Evolutionary conservation across 768 basidiomycete genomes (phyloP).

Genomic region (Boletus rufocinnamomeus): DNA sequence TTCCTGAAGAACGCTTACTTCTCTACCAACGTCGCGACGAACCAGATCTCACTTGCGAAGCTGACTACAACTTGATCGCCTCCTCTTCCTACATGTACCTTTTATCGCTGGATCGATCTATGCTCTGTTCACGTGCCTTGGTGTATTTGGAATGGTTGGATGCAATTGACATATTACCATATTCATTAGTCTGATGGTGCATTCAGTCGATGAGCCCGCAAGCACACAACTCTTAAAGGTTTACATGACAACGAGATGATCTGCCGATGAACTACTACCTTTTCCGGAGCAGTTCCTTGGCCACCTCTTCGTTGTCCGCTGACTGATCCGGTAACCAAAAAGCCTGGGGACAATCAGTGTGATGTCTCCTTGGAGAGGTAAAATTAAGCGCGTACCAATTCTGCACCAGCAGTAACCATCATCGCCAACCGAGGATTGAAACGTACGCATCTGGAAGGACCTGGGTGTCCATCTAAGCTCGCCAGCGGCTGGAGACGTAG

Average conservation of each 20-base stretch:
- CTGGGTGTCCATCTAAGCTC: constrained; percentile 76
- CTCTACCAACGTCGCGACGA: constrained; percentile 59
- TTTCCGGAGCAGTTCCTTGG: constrained; percentile 67
- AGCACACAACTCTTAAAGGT: not conserved
- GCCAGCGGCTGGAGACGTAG: constrained; percentile 50
- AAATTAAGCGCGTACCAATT: constrained; percentile 60
- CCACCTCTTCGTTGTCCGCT: constrained; percentile 69
- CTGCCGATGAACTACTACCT: constrained; percentile 24
- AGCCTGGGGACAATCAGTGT: constrained; percentile 43
- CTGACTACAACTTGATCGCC: constrained; percentile 37
- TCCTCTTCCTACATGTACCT: not conserved
- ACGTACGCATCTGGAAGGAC: constrained; percentile 80
- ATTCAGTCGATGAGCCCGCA: not conserved
- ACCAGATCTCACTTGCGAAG: constrained; percentile 61
- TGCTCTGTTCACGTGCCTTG: not conserved
- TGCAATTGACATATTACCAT: constrained; percentile 2
- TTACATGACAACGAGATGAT: not conserved
- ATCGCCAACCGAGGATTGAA: constrained; percentile 91
- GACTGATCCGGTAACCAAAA: constrained; percentile 70
- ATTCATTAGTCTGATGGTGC: not conserved
- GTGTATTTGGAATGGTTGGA: not conserved
- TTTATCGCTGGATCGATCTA: constrained; percentile 13
- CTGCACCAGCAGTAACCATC: constrained; percentile 82
- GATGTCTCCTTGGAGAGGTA: not conserved
- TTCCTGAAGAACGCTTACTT: constrained; percentile 81